Evolutionary conservation across 139 green algal species (phyloP).

Genomic region (Volvox africanus): DNA sequence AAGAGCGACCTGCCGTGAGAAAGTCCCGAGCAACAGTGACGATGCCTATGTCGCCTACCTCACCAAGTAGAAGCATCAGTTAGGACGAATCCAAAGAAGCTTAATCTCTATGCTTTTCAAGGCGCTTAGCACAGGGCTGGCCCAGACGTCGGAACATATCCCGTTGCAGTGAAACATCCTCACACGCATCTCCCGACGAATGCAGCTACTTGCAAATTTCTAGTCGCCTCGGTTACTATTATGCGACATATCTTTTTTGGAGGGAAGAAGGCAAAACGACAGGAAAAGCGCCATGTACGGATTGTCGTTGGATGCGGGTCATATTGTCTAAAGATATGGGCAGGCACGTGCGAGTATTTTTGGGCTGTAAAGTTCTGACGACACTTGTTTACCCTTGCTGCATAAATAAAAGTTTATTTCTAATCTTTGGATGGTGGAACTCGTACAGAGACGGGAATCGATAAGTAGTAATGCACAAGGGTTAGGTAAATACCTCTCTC

Average conservation of each 20-base stretch:
- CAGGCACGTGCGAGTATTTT: background rate
- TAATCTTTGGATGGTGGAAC: too few species aligned
- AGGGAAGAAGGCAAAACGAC: slow-evolving; percentile 12
- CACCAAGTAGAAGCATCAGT: too few species aligned
- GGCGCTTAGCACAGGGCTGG: background rate
- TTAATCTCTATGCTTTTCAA: background rate
- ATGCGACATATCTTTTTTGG: background rate
- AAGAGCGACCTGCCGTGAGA: background rate
- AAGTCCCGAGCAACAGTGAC: background rate
- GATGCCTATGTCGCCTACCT: background rate
- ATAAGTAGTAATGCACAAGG: too few species aligned
- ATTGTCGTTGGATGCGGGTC: too few species aligned
- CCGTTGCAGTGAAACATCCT: background rate
- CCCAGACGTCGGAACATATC: background rate
- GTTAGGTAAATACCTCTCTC: too few species aligned
- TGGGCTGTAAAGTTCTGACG: too few species aligned
- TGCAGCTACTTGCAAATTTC: background rate
- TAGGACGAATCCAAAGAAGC: background rate
- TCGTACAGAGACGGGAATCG: too few species aligned
- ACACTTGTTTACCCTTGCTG: too few species aligned
- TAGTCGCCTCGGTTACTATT: background rate
- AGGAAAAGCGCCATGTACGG: background rate
- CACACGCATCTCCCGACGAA: background rate
- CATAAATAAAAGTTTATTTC: too few species aligned
- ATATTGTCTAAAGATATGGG: background rate